These are phyloP conservation scores for Fusarium sp. DNA, from an alignment of 2,329 filamentous ascomycete genomes.

Conservation along the genomic window DNA sequence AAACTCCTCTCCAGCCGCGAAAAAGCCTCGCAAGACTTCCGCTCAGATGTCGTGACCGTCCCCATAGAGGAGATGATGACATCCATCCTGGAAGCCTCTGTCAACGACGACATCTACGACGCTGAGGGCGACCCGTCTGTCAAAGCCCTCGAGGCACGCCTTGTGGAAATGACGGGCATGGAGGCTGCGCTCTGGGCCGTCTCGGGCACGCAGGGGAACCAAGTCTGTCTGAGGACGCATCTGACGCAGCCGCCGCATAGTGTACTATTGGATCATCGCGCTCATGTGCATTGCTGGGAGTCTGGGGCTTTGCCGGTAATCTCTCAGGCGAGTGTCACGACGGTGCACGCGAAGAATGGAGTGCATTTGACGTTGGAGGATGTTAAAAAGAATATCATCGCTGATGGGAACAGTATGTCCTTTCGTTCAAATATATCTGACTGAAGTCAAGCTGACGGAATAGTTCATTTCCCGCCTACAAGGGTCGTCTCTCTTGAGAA, in stretches of 20 bases:
- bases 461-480: constrained; percentile 83
- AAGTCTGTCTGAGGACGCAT: constrained; percentile 48
- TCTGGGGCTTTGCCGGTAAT: constrained; percentile 74
- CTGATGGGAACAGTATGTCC: constrained; percentile 46
- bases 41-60: constrained; percentile 49
- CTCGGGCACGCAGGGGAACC: constrained; percentile 49
- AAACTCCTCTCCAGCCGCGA: constrained; percentile 21
- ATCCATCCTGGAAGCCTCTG: constrained; percentile 47
- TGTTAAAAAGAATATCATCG: constrained; percentile 61
- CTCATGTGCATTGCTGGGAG: constrained; percentile 78
- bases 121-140: constrained; percentile 46
- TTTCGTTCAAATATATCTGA: background rate
- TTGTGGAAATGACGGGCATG: constrained; percentile 46
- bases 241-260: constrained; percentile 49
- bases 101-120: constrained; percentile 50
- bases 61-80: constrained; percentile 48
- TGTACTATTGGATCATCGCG: constrained; percentile 69
- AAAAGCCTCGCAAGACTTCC: constrained; percentile 46
- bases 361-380: constrained; percentile 80
- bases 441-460: constrained; percentile 56
- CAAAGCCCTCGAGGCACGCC: constrained; percentile 42
- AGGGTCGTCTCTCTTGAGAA: constrained; percentile 84
- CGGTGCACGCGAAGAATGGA: constrained; percentile 76
- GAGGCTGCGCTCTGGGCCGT: constrained; percentile 48
- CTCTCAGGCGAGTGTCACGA: constrained; percentile 75